A percentile compares a stretch with the other conserved stretches of the same genome.
These are phyloP conservation scores for Microdochium trichocladiopsis DNA, from an alignment of 2,329 filamentous ascomycete genomes.

Conservation along the genomic window DNA sequence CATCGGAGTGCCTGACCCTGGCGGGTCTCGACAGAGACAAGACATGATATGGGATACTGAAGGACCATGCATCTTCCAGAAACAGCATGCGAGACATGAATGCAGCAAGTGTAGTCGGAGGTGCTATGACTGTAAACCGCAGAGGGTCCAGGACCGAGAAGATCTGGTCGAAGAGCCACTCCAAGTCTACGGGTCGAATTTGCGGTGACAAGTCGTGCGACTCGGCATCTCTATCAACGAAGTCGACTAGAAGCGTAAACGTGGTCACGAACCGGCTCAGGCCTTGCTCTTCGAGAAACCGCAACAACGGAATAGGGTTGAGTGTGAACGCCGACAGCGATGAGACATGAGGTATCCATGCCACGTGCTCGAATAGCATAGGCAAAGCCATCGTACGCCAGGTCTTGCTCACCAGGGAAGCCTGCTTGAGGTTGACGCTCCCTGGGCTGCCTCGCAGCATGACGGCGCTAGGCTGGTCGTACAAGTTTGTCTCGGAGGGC, in stretches of 20 bases:
- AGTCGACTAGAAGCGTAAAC: slow-evolving; percentile 32
- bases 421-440: slow-evolving; percentile 41
- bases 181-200: slow-evolving; percentile 20
- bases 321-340: slow-evolving; percentile 16
- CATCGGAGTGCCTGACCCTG: slow-evolving; percentile 1
- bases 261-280: slow-evolving; percentile 32
- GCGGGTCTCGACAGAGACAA: slow-evolving; percentile 35
- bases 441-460: slow-evolving; percentile 27
- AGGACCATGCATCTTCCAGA: slow-evolving; percentile 54
- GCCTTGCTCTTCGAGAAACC: slow-evolving; percentile 26
- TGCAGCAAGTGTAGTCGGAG: slow-evolving; percentile 54
- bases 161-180: slow-evolving; percentile 48
- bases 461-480: slow-evolving; percentile 37
- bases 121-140: slow-evolving; percentile 50
- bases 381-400: slow-evolving; percentile 47
- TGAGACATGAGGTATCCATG: slow-evolving; percentile 26
- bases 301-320: slow-evolving; percentile 27
- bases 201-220: slow-evolving; percentile 19
- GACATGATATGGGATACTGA: slow-evolving; percentile 56
- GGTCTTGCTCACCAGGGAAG: slow-evolving; percentile 43
- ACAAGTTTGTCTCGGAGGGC: slow-evolving; percentile 39
- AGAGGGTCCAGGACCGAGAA: slow-evolving; percentile 46
- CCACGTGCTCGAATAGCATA: slow-evolving; percentile 48
- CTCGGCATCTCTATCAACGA: slow-evolving; percentile 18
- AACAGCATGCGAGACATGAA: slow-evolving; percentile 51